Percentiles rank a stretch among this genome's conserved stretches.
Evolutionary conservation across 192 early-diverging fungal species (phyloP).

Genomic region (Coemansia sp.): DNA sequence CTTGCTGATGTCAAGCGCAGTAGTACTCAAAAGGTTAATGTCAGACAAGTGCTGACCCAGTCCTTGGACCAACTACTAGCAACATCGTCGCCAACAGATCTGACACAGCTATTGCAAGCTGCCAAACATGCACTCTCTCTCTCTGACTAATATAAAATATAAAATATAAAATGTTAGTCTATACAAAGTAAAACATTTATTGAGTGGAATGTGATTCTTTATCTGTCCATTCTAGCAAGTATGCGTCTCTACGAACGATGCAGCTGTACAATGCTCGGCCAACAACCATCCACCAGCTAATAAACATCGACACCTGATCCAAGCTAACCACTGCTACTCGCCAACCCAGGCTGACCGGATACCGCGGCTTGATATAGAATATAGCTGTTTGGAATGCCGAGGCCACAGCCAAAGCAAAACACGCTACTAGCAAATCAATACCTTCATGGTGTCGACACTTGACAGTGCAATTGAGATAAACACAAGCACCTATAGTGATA

Average conservation of each 20-base stretch:
- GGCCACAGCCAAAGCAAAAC: constrained; percentile 6
- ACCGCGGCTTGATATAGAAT: constrained; percentile 26
- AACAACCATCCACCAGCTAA: constrained; percentile 37
- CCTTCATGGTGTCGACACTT: constrained; percentile 18
- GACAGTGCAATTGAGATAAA: background rate
- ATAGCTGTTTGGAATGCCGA: constrained; percentile 23
- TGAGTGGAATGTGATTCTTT: background rate
- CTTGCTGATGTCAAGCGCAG: background rate
- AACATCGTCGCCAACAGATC: background rate
- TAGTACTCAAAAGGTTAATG: too few species aligned
- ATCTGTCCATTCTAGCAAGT: constrained; percentile 20
- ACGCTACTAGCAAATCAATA: background rate
- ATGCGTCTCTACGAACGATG: constrained; percentile 5
- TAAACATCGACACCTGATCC: constrained; percentile 20
- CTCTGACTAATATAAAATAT: background rate
- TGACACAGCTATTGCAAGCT: background rate
- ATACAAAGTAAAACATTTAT: background rate
- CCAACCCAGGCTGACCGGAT: constrained; percentile 24
- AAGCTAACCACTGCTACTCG: constrained; percentile 24
- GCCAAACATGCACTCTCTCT: background rate
- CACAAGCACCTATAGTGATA: background rate
- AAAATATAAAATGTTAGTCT: background rate
- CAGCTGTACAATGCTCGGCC: constrained; percentile 23
- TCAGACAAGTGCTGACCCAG: background rate
- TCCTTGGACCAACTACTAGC: background rate